Percentiles rank a stretch among this genome's conserved stretches.
phyloP scores from a whole-genome alignment of 257 asterid species.

The Capsicum rhomboideum region DNA sequence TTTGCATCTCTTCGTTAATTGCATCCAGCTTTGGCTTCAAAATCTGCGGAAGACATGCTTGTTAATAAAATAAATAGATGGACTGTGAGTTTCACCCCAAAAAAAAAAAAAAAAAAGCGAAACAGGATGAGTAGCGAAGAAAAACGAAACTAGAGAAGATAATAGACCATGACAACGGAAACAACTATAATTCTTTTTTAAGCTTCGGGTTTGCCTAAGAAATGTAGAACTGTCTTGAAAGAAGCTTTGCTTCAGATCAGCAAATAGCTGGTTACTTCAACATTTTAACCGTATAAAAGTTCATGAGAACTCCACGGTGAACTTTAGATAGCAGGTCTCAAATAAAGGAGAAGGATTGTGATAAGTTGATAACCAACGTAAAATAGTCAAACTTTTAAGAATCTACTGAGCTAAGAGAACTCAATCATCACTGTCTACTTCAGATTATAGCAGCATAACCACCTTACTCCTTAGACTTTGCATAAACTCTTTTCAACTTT shows the following conservation, averaged over 20 bases:
- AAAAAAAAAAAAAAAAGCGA: background rate
- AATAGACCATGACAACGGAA: background rate
- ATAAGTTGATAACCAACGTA: background rate
- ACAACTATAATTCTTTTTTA: background rate
- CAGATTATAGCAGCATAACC: background rate
- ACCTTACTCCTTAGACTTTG: background rate
- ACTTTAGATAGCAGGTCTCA: background rate
- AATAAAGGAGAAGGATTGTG: background rate
- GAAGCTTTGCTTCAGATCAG: background rate
- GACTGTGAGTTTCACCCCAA: background rate
- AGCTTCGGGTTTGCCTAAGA: background rate
- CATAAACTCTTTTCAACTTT: background rate
- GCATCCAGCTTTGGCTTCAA: slow-evolving; percentile 66
- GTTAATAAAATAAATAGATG: background rate
- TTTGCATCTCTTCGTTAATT: slow-evolving; percentile 65
- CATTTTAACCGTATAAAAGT: background rate
- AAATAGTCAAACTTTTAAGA: background rate
- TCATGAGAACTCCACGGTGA: background rate
- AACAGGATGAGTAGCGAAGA: background rate
- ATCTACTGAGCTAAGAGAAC: background rate
- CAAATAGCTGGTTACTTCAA: background rate
- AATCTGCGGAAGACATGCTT: slow-evolving; percentile 39
- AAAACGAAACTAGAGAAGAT: background rate
- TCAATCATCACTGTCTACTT: background rate
- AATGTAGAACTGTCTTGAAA: background rate